phyloP scores from a whole-genome alignment of 139 green algal genomes.

The Chlorella sp. region DNA sequence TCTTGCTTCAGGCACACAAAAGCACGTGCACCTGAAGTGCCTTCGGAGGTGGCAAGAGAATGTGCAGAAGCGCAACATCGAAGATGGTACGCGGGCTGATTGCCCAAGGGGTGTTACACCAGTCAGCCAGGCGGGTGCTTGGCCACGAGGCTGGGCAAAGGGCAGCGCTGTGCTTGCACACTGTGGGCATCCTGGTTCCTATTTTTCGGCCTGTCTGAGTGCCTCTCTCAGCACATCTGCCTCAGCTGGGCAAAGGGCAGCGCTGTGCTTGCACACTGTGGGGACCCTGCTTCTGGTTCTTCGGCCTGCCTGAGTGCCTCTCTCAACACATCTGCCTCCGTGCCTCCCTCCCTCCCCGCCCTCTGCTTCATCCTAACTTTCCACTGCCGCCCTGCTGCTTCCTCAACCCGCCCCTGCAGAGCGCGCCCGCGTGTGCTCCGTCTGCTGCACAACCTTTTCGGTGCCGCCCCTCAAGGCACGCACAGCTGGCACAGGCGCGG shows the following conservation, averaged over 20 bases:
- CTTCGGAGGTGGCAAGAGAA: constrained; percentile 53
- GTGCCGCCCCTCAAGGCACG: constrained; percentile 27
- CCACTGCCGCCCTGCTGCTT: neutral
- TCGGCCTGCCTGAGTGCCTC: neutral
- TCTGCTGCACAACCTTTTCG: constrained; percentile 50
- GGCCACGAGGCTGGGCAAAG: no score
- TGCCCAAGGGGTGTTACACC: neutral
- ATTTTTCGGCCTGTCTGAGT: neutral
- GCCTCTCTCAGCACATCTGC: neutral
- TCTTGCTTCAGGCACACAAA: constrained; percentile 44
- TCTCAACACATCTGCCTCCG: neutral
- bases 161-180: neutral
- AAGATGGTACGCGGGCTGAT: constrained; percentile 11
- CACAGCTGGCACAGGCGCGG: neutral
- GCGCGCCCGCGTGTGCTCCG: constrained; percentile 46
- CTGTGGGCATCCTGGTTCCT: neutral
- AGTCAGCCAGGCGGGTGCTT: neutral
- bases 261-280: neutral
- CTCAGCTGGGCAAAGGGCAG: neutral
- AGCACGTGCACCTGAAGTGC: constrained; percentile 56
- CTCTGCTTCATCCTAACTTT: neutral
- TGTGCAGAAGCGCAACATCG: constrained; percentile 16
- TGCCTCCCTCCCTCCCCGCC: neutral
- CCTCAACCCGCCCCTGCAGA: constrained; percentile 17
- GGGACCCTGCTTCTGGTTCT: no score